Percentiles rank a stretch among this genome's conserved stretches.
Conservation (phyloP, 306 rosid species). For the Herpetospermum pedunculosum region DNA sequence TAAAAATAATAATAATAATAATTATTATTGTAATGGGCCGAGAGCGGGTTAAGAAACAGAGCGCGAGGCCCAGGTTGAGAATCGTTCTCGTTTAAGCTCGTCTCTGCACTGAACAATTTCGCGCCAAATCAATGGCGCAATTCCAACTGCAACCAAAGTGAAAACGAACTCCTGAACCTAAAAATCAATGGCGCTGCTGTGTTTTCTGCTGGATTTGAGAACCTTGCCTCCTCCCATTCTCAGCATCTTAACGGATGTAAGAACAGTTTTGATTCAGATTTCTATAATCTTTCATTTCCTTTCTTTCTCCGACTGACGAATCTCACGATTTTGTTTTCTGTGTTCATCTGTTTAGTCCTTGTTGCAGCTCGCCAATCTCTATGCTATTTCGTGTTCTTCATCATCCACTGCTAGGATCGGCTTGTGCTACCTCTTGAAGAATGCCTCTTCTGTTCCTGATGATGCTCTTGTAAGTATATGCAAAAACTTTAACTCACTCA, state of each 20-base stretch:
- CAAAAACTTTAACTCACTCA: background rate
- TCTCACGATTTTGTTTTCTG: conserved; percentile 12
- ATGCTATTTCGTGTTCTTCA: conserved; percentile 37
- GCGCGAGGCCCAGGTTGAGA: background rate
- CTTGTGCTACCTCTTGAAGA: conserved; percentile 44
- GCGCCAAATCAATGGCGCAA: conserved; percentile 7
- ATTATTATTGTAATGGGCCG: background rate
- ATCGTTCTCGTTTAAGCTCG: background rate
- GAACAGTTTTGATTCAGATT: background rate
- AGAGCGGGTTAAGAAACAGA: background rate
- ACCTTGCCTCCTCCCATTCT: conserved; percentile 54
- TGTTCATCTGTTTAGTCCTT: conserved; percentile 36
- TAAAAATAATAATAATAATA: too few relatives aligned
- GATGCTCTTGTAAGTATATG: background rate
- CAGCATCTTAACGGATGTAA: conserved; percentile 42
- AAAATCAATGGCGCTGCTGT: conserved; percentile 48
- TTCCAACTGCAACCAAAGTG: background rate
- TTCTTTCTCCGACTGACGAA: background rate
- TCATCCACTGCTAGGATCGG: conserved; percentile 36
- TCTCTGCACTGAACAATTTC: background rate
- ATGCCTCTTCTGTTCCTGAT: conserved; percentile 25
- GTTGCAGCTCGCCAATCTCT: conserved; percentile 67
- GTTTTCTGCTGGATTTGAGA: conserved; percentile 58
- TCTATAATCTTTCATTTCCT: background rate
- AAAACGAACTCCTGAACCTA: conserved; percentile 4